These are phyloP conservation scores for Anethum foeniculum DNA, from an alignment of 140 eudicot species.

Conservation along the genomic window DNA sequence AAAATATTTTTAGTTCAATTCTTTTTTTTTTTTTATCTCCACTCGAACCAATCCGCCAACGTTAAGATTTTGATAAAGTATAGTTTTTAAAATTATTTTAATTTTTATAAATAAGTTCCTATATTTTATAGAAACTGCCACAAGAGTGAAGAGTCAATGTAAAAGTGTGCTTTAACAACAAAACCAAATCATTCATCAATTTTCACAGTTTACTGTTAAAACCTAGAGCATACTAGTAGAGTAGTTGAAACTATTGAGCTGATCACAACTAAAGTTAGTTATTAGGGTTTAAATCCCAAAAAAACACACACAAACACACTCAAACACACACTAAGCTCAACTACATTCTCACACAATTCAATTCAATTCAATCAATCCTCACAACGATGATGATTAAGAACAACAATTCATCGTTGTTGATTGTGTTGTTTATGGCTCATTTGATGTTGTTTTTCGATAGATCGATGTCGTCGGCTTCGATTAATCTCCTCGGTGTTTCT, in stretches of 20 bases:
- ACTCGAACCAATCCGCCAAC: too few species aligned
- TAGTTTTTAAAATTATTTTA: too few species aligned
- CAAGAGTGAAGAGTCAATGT: not conserved
- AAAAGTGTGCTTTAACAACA: not conserved
- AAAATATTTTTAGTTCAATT: too few species aligned
- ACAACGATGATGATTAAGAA: not conserved
- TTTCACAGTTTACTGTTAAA: not conserved
- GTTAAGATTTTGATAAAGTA: too few species aligned
- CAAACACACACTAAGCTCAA: not conserved
- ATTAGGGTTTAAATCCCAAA: not conserved
- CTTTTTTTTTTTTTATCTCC: too few species aligned
- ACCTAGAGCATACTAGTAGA: not conserved
- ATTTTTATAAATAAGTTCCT: too few species aligned
- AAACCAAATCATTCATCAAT: not conserved
- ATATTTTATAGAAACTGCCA: too few species aligned
- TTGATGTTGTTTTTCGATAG: conserved; percentile 6
- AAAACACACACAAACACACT: not conserved
- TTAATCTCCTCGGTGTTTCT: conserved; percentile 32
- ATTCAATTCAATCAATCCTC: not conserved
- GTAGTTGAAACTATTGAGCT: not conserved
- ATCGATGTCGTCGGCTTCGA: conserved; percentile 21
- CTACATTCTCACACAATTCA: not conserved
- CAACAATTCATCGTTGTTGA: not conserved
- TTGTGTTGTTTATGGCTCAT: not conserved
- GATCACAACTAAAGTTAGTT: not conserved